Percentiles rank a stretch among this genome's conserved stretches.
These are phyloP conservation scores for Sporisorium iseilematis-ciliati DNA, from an alignment of 1,284 basidiomycete species.

Conservation along the genomic window DNA sequence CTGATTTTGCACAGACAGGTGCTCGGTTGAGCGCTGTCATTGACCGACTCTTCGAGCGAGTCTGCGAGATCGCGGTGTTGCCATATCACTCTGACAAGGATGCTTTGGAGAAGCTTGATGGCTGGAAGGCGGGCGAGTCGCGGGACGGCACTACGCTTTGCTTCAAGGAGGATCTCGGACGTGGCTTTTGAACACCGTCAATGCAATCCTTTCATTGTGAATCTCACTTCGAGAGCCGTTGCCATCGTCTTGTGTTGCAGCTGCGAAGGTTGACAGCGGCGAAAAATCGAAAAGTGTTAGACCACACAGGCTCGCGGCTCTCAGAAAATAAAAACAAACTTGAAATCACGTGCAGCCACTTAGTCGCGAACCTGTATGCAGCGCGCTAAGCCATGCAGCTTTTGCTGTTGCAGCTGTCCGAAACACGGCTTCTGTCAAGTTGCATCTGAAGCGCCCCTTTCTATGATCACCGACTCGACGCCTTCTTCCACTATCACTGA, in stretches of 20 bases:
- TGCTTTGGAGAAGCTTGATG: neutral
- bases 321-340: neutral
- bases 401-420: slow-evolving; percentile 17
- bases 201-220: neutral
- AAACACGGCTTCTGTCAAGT: neutral
- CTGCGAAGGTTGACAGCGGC: neutral
- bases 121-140: slow-evolving; percentile 54
- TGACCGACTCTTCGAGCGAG: slow-evolving; percentile 78
- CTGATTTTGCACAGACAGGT: slow-evolving; percentile 94
- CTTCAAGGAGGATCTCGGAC: slow-evolving; percentile 50
- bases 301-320: neutral
- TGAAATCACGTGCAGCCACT: slow-evolving; percentile 35
- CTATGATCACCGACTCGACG: slow-evolving; percentile 1
- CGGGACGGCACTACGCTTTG: slow-evolving; percentile 53
- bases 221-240: neutral
- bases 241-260: too few relatives aligned
- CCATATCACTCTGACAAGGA: slow-evolving; percentile 33
- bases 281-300: slow-evolving; percentile 3
- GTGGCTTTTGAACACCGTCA: slow-evolving; percentile 27
- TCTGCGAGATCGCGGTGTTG: slow-evolving; percentile 59
- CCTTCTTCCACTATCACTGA: neutral
- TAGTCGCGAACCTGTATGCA: slow-evolving; percentile 31
- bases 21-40: slow-evolving; percentile 83
- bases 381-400: slow-evolving; percentile 32
- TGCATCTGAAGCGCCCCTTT: slow-evolving; percentile 3